These are phyloP conservation scores for Boletus huronensis DNA, from an alignment of 768 basidiomycete species.

Conservation along the genomic window DNA sequence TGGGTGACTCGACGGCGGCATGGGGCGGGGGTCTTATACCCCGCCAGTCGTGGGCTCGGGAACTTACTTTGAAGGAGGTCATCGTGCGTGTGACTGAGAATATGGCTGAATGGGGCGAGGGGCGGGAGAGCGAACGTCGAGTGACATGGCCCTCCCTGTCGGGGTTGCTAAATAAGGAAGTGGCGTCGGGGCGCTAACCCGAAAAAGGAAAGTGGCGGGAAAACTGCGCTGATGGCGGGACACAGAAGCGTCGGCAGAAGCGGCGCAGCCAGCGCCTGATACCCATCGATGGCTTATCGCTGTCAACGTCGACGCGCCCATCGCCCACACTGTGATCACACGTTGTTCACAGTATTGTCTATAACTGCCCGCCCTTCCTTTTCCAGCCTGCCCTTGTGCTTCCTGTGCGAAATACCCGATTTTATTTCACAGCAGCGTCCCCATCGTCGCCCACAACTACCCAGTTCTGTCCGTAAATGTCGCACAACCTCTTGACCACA, in stretches of 20 bases:
- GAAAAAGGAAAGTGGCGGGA: conserved; percentile 21
- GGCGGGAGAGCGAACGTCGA: conserved; percentile 30
- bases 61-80: conserved; percentile 17
- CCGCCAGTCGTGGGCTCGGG: conserved; percentile 11
- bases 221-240: conserved; percentile 18
- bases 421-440: not conserved
- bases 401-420: not conserved
- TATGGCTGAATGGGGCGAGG: conserved; percentile 8
- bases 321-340: conserved; percentile 12
- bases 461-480: not conserved
- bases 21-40: conserved; percentile 27
- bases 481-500: not conserved
- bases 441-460: not conserved
- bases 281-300: conserved; percentile 16
- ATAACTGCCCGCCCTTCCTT: not conserved
- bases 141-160: conserved; percentile 15
- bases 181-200: conserved; percentile 18
- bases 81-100: conserved; percentile 12
- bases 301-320: conserved; percentile 4
- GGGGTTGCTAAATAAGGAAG: conserved; percentile 17
- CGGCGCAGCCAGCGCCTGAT: conserved; percentile 8
- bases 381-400: conserved; percentile 1
- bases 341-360: conserved; percentile 5
- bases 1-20: conserved; percentile 21
- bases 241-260: conserved; percentile 19